Base-by-base conservation (phyloP, 2,329 filamentous ascomycete species). In the Knoxdaviesia capensis region DNA sequence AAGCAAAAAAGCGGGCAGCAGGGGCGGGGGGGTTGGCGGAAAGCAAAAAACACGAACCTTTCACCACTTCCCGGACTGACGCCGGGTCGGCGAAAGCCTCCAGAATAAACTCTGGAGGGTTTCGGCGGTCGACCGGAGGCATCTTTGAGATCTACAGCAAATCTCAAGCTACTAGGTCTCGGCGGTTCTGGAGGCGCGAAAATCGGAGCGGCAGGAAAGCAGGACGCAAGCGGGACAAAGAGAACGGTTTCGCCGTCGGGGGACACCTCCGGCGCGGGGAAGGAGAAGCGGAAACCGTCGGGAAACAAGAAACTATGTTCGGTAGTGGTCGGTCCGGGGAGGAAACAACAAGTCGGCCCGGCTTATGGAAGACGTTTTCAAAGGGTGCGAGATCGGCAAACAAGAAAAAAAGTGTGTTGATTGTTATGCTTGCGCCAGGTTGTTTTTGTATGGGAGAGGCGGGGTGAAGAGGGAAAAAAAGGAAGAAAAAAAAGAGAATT, bases 51-150 rank as follows among this genome's bases (percentile, higher is more conserved):
- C 29, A 34, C 35, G 33, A 39, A 87, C 87, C 88, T 75, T 88
- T 87, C 48, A 96, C 78, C 43, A 96, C 80, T 56, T 96, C 88
- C 58, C 82, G 84, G 49, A 94, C 84, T 43, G 81, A 90, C 37
- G 75, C 74, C 41, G 85, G 83, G 61, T 96, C 90, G 45, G 87
- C 83, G 58, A 94, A 92, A 55, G 93, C 79, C 57, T 94, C 87
- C 56, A 98, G 74, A 50, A 83, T 84, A 64, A 93, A 94, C 61
- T 94, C 86, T 52, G 85, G 84, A 45, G 83, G 76, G 42, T 59
- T 61, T 45, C 64, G 63, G 46, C 63, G 61, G 44, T 70, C 66
- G 65, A 69, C 71, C 44, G 43, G 44, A 44, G 33, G 6, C n/a
- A 34, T 31, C 9, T 31, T 29, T 38, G 29, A 8, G 41, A 36